Evolutionary conservation across 257 asterid species (phyloP).

Genomic region (Scutellaria barbata): DNA sequence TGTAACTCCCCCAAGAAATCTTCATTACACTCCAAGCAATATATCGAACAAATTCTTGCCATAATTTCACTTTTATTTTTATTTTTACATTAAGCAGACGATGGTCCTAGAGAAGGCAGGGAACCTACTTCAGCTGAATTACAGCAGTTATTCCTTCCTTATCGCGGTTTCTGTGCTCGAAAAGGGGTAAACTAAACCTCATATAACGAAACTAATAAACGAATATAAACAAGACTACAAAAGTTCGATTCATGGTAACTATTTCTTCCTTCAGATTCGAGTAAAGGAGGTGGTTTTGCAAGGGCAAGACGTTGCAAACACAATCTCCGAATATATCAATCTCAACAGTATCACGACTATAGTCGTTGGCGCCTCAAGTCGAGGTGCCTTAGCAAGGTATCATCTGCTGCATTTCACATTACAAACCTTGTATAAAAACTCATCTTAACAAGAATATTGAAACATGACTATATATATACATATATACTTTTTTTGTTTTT

Average conservation of each 20-base stretch:
- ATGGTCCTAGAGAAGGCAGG: constrained; percentile 52
- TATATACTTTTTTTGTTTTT: background rate
- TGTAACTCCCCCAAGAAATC: no score
- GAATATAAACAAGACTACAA: no score
- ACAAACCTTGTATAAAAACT: background rate
- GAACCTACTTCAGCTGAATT: constrained; percentile 60
- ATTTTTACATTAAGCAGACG: no score
- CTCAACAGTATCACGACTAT: constrained; percentile 47
- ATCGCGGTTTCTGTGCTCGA: constrained; percentile 80
- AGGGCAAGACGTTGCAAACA: constrained; percentile 55
- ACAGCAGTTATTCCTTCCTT: constrained; percentile 77
- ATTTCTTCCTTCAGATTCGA: constrained; percentile 51
- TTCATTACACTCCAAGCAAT: background rate
- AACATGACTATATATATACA: no score
- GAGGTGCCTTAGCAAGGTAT: constrained; percentile 70
- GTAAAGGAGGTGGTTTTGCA: constrained; percentile 73
- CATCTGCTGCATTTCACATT: background rate
- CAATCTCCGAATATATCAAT: constrained; percentile 54
- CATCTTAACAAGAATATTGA: background rate
- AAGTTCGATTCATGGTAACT: background rate
- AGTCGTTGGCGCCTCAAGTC: constrained; percentile 73
- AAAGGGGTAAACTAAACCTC: constrained; percentile 63
- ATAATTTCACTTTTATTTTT: no score
- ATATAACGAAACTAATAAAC: background rate
- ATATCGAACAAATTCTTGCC: background rate